Evolutionary conservation across 257 asterid genomes (phyloP), one percentile per base, ranked within the genome.

Genomic region (Primulina huaijiensis): DNA sequence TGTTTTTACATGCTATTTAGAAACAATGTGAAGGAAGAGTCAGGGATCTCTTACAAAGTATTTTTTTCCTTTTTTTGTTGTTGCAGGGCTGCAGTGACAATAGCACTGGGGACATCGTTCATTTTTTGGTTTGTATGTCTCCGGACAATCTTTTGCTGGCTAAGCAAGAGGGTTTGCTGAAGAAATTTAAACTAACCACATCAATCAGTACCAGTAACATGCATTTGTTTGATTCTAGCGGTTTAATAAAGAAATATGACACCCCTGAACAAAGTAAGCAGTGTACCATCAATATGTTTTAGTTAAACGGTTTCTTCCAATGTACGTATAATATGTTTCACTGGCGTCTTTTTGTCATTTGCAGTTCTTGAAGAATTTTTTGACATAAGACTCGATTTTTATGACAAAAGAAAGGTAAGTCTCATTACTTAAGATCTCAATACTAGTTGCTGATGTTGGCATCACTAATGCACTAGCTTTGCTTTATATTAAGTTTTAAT

Each of bases 311-410:
- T 64, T 65, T 10, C 29, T 16, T 52, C 5, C 19, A 4, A 31
- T 46, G 17, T 23, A 31, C 27, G 8, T 21, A 8, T 4, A 10
- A 3, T 14, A 56, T 23, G 16, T 43, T 40, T 65, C 34, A 63
- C 77, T 78, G 20, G 65, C 35, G 74, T 25, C 9, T 62, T 75
- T 14, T 16, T 70, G 64, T 74, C 65, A 43, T 78, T 30, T 83
- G 85, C 90, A 94, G 99, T 94, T 82, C 88, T 94, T 34, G 97
- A 91, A 78, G 99, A 94, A 27, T 94, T 94, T 77, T 94, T 81
- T 71, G 57, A 80, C 62, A 33, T 89, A 68, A 87, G 99, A 86
- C 90, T 91, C 7, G 96, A 89, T 43, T 85, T 71, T 67, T 94
- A 94, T 65, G 95, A 86, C 66, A 91, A 87, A 74, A 80, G 97